Evolutionary conservation across 495 filamentous ascomycete species (phyloP), one percentile per base, ranked within the genome.

Genomic region (Elaphomyces granulatus): DNA sequence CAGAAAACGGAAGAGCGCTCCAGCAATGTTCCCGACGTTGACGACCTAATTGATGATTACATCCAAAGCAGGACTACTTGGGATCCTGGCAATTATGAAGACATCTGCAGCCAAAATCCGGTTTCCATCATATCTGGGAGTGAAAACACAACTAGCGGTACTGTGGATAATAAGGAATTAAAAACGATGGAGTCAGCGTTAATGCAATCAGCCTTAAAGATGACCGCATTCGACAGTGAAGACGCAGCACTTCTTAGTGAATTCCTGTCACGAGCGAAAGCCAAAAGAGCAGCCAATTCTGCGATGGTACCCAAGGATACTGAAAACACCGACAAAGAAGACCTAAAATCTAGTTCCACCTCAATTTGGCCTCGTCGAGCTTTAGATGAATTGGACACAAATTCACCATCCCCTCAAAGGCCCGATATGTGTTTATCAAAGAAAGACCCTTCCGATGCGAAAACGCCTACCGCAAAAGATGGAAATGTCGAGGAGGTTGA

Each of bases 211-310:
- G 61, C 63, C 26, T 47, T 65, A 4, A 53, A 60, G 36, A 34
- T 40, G 30, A 66, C 59, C 48, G 63, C 62, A 15, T 45, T 65
- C n/a, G 61, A 61, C 37, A 62, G 68, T 44, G 71, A 75, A 37
- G 74, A 79, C 55, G 71, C 73, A 2, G 72, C 58, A 35, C 46
- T 78, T 15, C 63, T 80, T 17, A 75, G 73, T 45, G 68, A 71
- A 36, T 80, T 79, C 48, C 56, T 80, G 20, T 71, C 63, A 40
- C 72, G 68, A 34, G 74, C 74, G 12, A 69, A 70, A 40, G 70
- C 73, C 8, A 78, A 66, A 47, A 75, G 74, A 45, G 71, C 67
- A 20, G 72, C 64, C 45, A 72, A 71, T 46, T 53, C 54, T 10
- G 48, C 54, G 9, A 52, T 51, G 16, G 54, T 58, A 7, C 36